phyloP scores from a whole-genome alignment of 495 filamentous ascomycete genomes.

The Tuber calosporum region DNA sequence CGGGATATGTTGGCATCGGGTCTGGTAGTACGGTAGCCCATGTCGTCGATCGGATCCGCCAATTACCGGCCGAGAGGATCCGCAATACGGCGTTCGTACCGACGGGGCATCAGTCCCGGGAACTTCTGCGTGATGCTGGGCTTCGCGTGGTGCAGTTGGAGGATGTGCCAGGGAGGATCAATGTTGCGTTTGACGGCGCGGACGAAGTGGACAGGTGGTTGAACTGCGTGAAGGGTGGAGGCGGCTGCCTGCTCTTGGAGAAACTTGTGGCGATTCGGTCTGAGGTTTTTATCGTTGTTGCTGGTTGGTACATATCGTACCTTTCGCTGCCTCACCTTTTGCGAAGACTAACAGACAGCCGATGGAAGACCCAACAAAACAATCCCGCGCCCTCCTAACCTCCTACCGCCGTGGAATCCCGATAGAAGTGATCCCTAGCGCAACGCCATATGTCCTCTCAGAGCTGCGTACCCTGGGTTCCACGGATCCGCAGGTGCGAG shows the following conservation, averaged over 20 bases:
- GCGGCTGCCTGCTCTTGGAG: constrained; percentile 91
- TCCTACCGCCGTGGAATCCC: constrained; percentile 69
- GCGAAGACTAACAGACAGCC: not conserved
- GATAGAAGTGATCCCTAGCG: constrained; percentile 80
- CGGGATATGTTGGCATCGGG: constrained; percentile 78
- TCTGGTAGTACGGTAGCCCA: constrained; percentile 86
- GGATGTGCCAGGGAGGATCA: constrained; percentile 44
- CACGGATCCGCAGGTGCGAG: constrained; percentile 56
- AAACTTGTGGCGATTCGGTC: constrained; percentile 81
- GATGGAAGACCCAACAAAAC: constrained; percentile 69
- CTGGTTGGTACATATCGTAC: constrained; percentile 50
- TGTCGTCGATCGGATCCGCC: constrained; percentile 83
- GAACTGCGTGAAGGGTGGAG: constrained; percentile 94
- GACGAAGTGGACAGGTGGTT: constrained; percentile 89
- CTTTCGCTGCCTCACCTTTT: not conserved
- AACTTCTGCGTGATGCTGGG: constrained; percentile 67
- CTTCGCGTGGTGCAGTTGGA: constrained; percentile 69
- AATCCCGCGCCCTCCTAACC: constrained; percentile 63
- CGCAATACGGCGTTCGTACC: constrained; percentile 67
- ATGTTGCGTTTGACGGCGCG: constrained; percentile 88
- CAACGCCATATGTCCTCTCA: constrained; percentile 62
- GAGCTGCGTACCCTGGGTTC: constrained; percentile 62
- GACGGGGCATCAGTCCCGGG: constrained; percentile 77
- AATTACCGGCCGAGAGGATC: constrained; percentile 52
- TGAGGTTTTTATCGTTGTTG: constrained; percentile 81